These are phyloP conservation scores for Periconia digitata DNA, from an alignment of 2,329 filamentous ascomycete species.

Conservation along the genomic window DNA sequence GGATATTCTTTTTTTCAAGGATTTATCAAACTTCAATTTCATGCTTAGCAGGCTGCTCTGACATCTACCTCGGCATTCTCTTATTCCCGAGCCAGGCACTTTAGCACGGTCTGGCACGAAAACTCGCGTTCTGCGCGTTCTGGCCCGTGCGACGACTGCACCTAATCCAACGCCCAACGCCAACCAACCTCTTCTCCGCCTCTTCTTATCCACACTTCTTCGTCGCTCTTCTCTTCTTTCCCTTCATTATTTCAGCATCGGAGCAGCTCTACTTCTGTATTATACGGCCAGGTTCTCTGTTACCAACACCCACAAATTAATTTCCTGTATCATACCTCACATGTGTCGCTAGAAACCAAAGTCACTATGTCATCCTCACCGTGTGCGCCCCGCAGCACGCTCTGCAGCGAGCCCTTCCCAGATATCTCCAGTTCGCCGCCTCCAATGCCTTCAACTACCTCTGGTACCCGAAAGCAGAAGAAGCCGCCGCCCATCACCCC, in stretches of 20 bases:
- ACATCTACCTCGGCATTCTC: too few species aligned
- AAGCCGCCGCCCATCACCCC: slow-evolving; percentile 54
- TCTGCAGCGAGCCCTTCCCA: slow-evolving; percentile 36
- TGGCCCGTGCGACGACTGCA: slow-evolving; percentile 12
- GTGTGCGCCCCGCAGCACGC: slow-evolving; percentile 21
- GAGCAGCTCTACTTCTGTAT: not conserved
- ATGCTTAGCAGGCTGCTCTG: too few species aligned
- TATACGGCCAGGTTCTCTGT: not conserved
- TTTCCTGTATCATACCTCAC: slow-evolving; percentile 4
- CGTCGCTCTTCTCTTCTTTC: not conserved
- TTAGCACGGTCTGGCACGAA: slow-evolving; percentile 1
- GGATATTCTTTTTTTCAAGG: too few species aligned
- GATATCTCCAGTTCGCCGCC: slow-evolving; percentile 44
- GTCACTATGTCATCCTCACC: slow-evolving; percentile 26
- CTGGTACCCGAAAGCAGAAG: slow-evolving; percentile 43
- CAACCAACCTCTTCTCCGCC: slow-evolving; percentile 19
- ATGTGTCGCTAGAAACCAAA: slow-evolving; percentile 11
- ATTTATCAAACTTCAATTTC: too few species aligned
- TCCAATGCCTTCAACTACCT: slow-evolving; percentile 28
- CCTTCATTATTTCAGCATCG: not conserved
- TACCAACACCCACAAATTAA: not conserved
- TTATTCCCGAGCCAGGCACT: not conserved
- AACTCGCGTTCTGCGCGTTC: slow-evolving; percentile 12
- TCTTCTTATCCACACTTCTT: slow-evolving; percentile 11
- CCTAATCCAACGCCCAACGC: slow-evolving; percentile 3